Percentiles rank a stretch among this genome's conserved stretches.
Evolutionary conservation across 331 rosid genomes (phyloP).

Genomic region (Saraca asoca): DNA sequence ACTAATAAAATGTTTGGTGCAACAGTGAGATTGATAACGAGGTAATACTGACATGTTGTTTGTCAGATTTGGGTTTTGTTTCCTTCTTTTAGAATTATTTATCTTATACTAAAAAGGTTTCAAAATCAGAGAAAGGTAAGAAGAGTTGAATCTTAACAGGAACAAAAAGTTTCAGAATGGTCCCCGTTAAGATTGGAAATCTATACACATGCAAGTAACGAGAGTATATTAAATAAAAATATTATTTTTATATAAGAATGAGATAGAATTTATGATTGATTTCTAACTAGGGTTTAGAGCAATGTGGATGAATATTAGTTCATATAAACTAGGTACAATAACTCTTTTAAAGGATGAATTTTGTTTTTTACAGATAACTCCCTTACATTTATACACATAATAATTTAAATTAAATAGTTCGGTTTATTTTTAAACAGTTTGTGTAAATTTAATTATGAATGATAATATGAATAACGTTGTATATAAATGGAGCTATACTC

Average conservation of each 20-base stretch:
- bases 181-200: conserved; percentile 22
- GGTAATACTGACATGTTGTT: conserved; percentile 39
- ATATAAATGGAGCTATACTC: too few relatives aligned
- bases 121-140: conserved; percentile 23
- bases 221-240: conserved; percentile 8
- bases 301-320: background rate
- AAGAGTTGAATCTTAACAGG: conserved; percentile 33
- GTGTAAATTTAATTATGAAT: too few relatives aligned
- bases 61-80: conserved; percentile 52
- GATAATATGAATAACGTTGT: too few relatives aligned
- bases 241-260: background rate
- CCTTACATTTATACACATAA: too few relatives aligned
- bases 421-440: too few relatives aligned
- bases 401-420: too few relatives aligned
- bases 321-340: too few relatives aligned
- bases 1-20: conserved; percentile 30
- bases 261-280: background rate
- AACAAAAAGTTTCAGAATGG: conserved; percentile 16
- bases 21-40: conserved; percentile 43
- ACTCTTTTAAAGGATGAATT: too few relatives aligned
- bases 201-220: background rate
- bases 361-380: too few relatives aligned
- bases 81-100: conserved; percentile 20
- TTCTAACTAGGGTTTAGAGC: conserved; percentile 13
- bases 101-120: background rate